Evolutionary conservation across 148 eudicot species (phyloP).

Genomic region (Vaccinium vitisidaea): DNA sequence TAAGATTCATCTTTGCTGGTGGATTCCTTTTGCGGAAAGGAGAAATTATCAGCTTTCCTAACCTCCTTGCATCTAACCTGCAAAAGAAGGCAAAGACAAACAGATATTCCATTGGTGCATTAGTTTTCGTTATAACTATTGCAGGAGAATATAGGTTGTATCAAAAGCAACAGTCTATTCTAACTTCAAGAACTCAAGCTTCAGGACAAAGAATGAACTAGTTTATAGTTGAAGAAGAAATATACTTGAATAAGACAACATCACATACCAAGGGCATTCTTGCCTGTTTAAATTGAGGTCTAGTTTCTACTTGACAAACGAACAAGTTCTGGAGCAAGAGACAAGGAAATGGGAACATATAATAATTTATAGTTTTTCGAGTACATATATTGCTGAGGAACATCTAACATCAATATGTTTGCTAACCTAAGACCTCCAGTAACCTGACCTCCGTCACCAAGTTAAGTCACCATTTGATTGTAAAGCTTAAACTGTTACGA

Average conservation of each 20-base stretch:
- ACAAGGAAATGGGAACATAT: background rate
- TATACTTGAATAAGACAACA: background rate
- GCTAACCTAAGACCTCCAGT: background rate
- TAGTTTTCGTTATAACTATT: background rate
- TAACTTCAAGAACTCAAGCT: background rate
- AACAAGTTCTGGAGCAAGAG: background rate
- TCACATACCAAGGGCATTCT: background rate
- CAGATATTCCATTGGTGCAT: background rate
- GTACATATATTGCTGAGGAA: background rate
- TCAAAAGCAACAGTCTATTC: background rate
- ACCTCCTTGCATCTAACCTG: constrained; percentile 88
- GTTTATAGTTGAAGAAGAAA: background rate
- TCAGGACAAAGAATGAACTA: background rate
- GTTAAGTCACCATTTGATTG: background rate
- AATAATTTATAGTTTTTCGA: background rate
- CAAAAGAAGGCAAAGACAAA: constrained; percentile 10
- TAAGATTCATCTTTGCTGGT: constrained; percentile 35
- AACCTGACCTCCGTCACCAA: background rate
- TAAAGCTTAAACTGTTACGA: background rate
- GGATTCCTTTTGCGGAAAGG: constrained; percentile 33
- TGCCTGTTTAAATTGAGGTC: background rate
- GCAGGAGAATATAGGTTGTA: too few species aligned
- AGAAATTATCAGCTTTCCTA: constrained; percentile 43
- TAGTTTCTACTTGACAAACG: background rate
- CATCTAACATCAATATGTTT: background rate